A percentile compares a stretch with the other conserved stretches of the same genome.
phyloP scores from a whole-genome alignment of 805 yeast genomes.

The Priceomyces castillae region DNA sequence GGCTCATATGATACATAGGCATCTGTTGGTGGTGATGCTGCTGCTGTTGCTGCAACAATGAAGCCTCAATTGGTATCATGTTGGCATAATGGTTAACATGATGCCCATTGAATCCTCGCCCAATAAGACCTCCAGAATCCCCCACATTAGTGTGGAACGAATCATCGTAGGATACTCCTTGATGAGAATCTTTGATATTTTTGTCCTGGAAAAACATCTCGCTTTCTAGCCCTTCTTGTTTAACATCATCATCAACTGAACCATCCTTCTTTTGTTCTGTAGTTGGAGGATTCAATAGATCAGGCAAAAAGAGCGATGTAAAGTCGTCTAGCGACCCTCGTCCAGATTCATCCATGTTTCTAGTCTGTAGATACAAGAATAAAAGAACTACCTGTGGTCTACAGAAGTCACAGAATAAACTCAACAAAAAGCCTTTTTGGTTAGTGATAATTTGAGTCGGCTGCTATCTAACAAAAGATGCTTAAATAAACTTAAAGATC shows the following conservation, averaged over 20 bases:
- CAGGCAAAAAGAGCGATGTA: slow-evolving; percentile 41
- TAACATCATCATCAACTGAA: background rate
- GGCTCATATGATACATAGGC: slow-evolving; percentile 5
- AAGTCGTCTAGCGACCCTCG: slow-evolving; percentile 34
- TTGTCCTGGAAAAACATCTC: background rate
- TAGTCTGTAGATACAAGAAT: too few relatives aligned
- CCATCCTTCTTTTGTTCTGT: background rate
- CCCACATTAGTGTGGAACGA: background rate
- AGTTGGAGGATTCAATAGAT: slow-evolving; percentile 26
- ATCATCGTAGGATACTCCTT: background rate
- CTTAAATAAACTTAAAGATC: too few relatives aligned
- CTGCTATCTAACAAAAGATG: too few relatives aligned
- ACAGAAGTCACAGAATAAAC: too few relatives aligned
- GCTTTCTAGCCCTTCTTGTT: background rate
- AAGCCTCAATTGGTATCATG: slow-evolving; percentile 23
- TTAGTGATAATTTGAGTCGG: too few relatives aligned
- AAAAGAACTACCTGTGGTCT: too few relatives aligned
- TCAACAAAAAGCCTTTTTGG: too few relatives aligned
- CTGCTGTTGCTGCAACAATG: slow-evolving; percentile 2
- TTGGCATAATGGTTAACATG: slow-evolving; percentile 29
- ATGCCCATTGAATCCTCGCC: background rate
- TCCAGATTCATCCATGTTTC: slow-evolving; percentile 8
- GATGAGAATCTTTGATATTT: background rate
- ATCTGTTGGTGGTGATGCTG: slow-evolving; percentile 4
- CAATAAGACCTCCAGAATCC: slow-evolving; percentile 2